phyloP scores from a whole-genome alignment of 2,329 filamentous ascomycete genomes.

The Rhinocladiella mackenziei region DNA sequence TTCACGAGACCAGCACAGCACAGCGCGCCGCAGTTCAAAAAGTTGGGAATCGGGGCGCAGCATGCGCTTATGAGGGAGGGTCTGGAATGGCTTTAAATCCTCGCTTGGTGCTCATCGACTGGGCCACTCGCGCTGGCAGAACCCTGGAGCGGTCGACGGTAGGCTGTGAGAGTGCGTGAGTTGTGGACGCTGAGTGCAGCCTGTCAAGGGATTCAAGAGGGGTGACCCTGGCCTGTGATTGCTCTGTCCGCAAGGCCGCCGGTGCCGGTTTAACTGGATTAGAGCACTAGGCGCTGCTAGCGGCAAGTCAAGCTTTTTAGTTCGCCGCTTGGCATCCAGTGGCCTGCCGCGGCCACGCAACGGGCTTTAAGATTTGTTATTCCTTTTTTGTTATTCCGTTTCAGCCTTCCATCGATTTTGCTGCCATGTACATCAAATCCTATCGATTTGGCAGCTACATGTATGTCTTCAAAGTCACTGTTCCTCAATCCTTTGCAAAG shows the following conservation, averaged over 20 bases:
- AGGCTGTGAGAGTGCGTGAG: too few species aligned
- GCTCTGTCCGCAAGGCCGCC: conserved; percentile 17
- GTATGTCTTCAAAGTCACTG: too few species aligned
- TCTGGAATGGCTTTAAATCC: conserved; percentile 26
- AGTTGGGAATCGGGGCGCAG: conserved; percentile 24
- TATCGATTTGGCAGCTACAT: too few species aligned
- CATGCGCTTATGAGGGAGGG: conserved; percentile 24
- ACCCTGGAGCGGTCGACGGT: too few species aligned
- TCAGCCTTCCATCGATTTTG: too few species aligned
- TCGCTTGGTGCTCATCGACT: conserved; percentile 17
- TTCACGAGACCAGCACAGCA: neutral
- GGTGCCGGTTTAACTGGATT: conserved; percentile 3
- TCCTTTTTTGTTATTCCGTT: too few species aligned
- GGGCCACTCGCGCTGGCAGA: too few species aligned
- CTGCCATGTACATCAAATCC: too few species aligned
- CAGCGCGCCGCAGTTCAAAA: conserved; percentile 3
- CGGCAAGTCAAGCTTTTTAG: conserved; percentile 17
- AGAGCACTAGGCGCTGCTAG: conserved; percentile 12
- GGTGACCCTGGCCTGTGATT: conserved; percentile 23
- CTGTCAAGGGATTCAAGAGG: conserved; percentile 4
- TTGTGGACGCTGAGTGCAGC: too few species aligned
- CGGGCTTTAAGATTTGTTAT: too few species aligned
- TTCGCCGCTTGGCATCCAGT: too few species aligned
- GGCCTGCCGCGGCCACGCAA: conserved; percentile 1
- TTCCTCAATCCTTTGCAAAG: too few species aligned